Evolutionary conservation across 106 monocot genomes (phyloP).

Genomic region (Platanthera guangdongensis): DNA sequence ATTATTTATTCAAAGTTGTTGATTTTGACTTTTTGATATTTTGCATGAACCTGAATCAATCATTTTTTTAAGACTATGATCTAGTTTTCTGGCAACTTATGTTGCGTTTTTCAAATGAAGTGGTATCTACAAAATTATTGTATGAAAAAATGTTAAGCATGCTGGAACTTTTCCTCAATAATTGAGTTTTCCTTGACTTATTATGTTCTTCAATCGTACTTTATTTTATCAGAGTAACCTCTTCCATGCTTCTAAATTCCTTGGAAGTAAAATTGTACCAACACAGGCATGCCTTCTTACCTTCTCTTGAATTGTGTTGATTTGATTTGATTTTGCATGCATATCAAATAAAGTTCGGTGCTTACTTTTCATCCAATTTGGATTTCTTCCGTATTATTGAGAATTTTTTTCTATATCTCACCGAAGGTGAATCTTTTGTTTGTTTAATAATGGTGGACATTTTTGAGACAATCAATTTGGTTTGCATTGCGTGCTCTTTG

Average conservation of each 20-base stretch:
- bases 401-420: too few species aligned
- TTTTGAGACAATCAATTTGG: too few species aligned
- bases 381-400: too few species aligned
- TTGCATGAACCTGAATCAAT: not conserved
- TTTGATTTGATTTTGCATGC: too few species aligned
- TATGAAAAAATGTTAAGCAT: not conserved
- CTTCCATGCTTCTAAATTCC: not conserved
- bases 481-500: too few species aligned
- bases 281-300: not conserved
- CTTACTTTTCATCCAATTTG: too few species aligned
- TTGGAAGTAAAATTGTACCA: not conserved
- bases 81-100: not conserved
- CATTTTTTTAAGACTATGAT: not conserved
- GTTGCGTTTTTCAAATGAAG: not conserved
- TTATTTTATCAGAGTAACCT: not conserved
- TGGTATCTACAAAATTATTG: not conserved
- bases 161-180: not conserved
- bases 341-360: too few species aligned
- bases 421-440: too few species aligned
- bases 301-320: not conserved
- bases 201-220: not conserved
- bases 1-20: not conserved
- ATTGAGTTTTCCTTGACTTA: not conserved
- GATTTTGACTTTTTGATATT: not conserved
- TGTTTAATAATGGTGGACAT: too few species aligned